These are phyloP conservation scores for Gaeumannomyces tritici DNA, from an alignment of 2,329 filamentous ascomycete species.

Conservation along the genomic window DNA sequence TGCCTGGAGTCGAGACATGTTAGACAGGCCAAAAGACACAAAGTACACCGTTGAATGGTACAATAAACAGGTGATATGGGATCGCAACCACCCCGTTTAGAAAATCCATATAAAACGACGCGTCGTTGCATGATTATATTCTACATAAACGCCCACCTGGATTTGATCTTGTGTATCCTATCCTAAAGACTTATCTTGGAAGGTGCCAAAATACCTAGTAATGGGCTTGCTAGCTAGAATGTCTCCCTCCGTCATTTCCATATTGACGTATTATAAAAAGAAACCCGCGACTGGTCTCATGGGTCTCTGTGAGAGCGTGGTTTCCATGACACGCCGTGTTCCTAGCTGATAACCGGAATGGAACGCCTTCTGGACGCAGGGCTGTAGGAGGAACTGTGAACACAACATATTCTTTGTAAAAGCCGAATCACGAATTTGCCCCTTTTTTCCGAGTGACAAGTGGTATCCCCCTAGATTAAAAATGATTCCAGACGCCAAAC, in stretches of 20 bases:
- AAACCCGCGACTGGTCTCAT: background rate
- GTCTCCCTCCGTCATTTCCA: background rate
- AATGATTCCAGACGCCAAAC: constrained; percentile 11
- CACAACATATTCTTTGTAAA: background rate
- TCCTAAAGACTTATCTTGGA: background rate
- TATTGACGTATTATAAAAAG: background rate
- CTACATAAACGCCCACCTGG: background rate
- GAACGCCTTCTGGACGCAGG: background rate
- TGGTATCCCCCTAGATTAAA: background rate
- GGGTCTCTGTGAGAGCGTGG: background rate
- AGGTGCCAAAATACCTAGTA: background rate
- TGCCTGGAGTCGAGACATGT: background rate
- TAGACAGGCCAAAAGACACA: background rate
- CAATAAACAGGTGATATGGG: background rate
- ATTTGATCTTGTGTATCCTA: no score
- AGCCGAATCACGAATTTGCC: constrained; percentile 2
- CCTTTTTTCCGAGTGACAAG: constrained; percentile 4
- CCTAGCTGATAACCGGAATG: background rate
- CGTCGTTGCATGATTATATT: background rate
- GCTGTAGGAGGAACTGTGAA: background rate
- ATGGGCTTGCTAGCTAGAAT: background rate
- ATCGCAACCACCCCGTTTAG: background rate
- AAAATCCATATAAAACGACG: background rate
- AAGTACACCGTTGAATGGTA: no score
- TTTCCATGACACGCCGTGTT: background rate